Base-by-base conservation (phyloP, 2,329 filamentous ascomycete genomes). In the Penicillium sp. region DNA sequence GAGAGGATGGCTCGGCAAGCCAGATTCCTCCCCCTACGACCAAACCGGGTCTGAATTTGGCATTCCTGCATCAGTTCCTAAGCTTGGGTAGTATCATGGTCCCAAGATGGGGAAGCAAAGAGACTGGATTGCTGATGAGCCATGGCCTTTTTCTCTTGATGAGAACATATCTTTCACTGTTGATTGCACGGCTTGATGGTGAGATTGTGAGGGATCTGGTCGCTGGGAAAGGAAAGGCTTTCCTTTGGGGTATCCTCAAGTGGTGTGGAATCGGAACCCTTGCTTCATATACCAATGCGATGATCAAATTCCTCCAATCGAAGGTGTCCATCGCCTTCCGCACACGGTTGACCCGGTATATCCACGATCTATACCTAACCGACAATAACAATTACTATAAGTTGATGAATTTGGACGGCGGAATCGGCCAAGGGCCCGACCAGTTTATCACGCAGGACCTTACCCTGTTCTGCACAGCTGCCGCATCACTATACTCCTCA, bases 291-390 rank as follows among this genome's bases (percentile, higher is more conserved):
- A 97, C 93, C 50, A 99, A 99, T 74, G 92, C 93, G 53, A 97
- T 95, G 89, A 99, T 99, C 81, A 97, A 97, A 75, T 99, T 90
- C 76, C 83, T 99, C 61, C 93, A 99, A 76, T 93, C 91, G 50
- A 99, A 99, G 79, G 92, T 99, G 53, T 96, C 93, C 7, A 99
- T 99, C 64, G 93, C 95, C 34, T 99, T 99, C 82, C 87, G 94
- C 41, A 99, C 94, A 5, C 86, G 94, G 11, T 82, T 99, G 15
- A 99, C 94, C 2, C 83, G 94, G 65, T 99, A 99, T 73, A 96
- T 99, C 53, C 94, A 99, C 75, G 94, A 99, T 69, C 79, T 99
- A 9, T 99, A 99, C 69, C 83, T 99, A 16, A 96, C 96, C 72
- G 89, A 95, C 55, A 92, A 94, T 65, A 84, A 96, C 62, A 96